Evolutionary conservation across 2,329 filamentous ascomycete genomes (phyloP).

Genomic region (Metarhizium brunneum): DNA sequence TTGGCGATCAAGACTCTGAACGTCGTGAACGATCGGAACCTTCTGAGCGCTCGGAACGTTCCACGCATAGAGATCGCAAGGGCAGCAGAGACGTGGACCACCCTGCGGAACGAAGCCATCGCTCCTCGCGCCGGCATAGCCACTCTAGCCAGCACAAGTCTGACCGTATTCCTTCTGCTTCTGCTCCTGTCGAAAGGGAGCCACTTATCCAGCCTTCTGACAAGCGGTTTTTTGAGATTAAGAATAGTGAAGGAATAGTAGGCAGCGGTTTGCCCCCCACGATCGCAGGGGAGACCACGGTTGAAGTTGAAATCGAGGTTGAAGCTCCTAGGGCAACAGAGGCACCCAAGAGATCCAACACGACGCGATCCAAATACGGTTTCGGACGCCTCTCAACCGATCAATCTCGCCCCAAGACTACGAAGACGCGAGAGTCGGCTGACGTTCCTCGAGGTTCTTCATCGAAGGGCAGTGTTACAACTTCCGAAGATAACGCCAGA

Average conservation of each 20-base stretch:
- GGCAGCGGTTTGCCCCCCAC: conserved; percentile 14
- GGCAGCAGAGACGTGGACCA: conserved; percentile 25
- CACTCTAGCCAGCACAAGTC: conserved; percentile 24
- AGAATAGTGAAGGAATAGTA: conserved; percentile 25
- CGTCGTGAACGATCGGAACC: conserved; percentile 10
- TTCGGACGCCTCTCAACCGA: conserved; percentile 20
- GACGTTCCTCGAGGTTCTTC: not conserved
- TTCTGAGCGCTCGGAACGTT: conserved; percentile 7
- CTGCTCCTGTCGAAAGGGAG: conserved; percentile 15
- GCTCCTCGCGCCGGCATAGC: conserved; percentile 32
- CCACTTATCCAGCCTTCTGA: conserved; percentile 13
- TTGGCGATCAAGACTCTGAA: conserved; percentile 18
- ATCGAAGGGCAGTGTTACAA: not conserved
- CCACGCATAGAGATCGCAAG: conserved; percentile 13
- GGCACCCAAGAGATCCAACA: conserved; percentile 19
- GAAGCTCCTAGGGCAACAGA: conserved; percentile 12
- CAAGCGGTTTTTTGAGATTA: conserved; percentile 34
- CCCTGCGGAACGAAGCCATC: conserved; percentile 20
- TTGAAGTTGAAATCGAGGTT: conserved; percentile 1
- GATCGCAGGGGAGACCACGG: conserved; percentile 12
- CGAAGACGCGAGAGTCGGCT: conserved; percentile 13
- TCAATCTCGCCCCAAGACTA: conserved; percentile 13
- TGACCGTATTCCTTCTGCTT: conserved; percentile 19
- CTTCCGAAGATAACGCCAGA: conserved; percentile 22
- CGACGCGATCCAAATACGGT: conserved; percentile 17